Conservation (phyloP, 768 basidiomycete species). For the Serendipita sp. region DNA sequence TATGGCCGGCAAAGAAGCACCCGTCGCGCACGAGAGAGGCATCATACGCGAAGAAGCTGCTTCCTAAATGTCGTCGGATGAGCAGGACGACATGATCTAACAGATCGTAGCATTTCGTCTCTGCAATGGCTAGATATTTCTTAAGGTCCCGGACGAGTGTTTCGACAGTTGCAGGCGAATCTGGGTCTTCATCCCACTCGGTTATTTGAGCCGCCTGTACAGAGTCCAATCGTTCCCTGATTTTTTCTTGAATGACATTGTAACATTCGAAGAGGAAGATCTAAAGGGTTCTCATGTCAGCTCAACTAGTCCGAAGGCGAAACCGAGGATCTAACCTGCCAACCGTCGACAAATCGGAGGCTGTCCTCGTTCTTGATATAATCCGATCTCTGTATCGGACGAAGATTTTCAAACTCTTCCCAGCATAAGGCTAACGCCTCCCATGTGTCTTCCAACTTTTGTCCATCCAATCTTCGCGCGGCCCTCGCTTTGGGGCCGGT, state of each 20-base stretch:
- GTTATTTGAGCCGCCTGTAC: slow-evolving; percentile 10
- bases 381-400: slow-evolving; percentile 24
- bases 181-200: slow-evolving; percentile 12
- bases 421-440: slow-evolving; percentile 64
- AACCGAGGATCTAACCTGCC: slow-evolving; percentile 48
- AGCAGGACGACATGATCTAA: slow-evolving; percentile 31
- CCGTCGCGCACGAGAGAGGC: slow-evolving; percentile 77
- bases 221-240: slow-evolving; percentile 42
- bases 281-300: slow-evolving; percentile 22
- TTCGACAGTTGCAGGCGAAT: slow-evolving; percentile 17
- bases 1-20: slow-evolving; percentile 70
- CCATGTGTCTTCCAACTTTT: slow-evolving; percentile 68
- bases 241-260: slow-evolving; percentile 72
- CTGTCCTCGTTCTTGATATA: slow-evolving; percentile 35
- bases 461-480: slow-evolving; percentile 41
- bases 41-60: slow-evolving; percentile 67
- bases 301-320: not conserved
- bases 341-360: slow-evolving; percentile 61
- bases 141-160: slow-evolving; percentile 24
- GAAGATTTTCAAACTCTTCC: slow-evolving; percentile 64
- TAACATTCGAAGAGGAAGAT: slow-evolving; percentile 87
- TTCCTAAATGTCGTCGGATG: slow-evolving; percentile 36
- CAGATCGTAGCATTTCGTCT: slow-evolving; percentile 30
- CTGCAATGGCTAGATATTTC: slow-evolving; percentile 22
- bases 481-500: slow-evolving; percentile 66